Evolutionary conservation across 2,329 filamentous ascomycete species (phyloP).

Genomic region (Fusarium sp.): DNA sequence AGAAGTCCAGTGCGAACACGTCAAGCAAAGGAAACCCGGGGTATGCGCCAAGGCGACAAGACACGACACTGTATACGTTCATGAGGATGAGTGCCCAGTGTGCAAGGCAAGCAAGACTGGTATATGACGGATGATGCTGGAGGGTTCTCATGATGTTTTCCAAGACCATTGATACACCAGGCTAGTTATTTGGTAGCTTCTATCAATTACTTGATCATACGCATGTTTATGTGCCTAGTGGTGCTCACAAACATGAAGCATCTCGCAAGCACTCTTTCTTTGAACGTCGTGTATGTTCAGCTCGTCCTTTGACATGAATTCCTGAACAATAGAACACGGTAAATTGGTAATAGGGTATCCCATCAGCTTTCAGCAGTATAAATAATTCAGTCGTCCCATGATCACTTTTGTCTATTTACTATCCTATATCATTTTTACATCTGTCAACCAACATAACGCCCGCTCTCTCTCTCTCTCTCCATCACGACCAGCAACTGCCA

Average conservation of each 20-base stretch:
- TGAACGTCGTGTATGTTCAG: neutral
- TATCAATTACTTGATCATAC: too few relatives aligned
- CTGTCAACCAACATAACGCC: neutral
- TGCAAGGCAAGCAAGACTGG: neutral
- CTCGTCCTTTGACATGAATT: neutral
- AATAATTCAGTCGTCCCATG: accelerated
- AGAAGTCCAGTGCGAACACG: slow-evolving; percentile 12
- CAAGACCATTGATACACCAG: too few relatives aligned
- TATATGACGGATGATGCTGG: neutral
- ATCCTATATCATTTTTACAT: neutral
- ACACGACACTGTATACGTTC: slow-evolving; percentile 19
- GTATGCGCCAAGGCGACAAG: neutral
- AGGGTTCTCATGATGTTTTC: too few relatives aligned
- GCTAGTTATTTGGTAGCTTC: neutral
- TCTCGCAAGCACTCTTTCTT: too few relatives aligned
- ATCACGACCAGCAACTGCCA: neutral
- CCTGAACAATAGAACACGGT: neutral
- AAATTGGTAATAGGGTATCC: too few relatives aligned
- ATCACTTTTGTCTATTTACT: neutral
- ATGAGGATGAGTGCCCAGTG: slow-evolving; percentile 16
- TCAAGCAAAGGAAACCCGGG: neutral
- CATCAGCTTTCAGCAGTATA: neutral
- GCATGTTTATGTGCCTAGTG: neutral
- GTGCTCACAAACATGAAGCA: neutral
- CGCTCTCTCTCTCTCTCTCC: neutral